A percentile compares a stretch with the other conserved stretches of the same genome.
These are phyloP conservation scores for Dendryphion nanum DNA, from an alignment of 2,329 filamentous ascomycete genomes.

Conservation along the genomic window DNA sequence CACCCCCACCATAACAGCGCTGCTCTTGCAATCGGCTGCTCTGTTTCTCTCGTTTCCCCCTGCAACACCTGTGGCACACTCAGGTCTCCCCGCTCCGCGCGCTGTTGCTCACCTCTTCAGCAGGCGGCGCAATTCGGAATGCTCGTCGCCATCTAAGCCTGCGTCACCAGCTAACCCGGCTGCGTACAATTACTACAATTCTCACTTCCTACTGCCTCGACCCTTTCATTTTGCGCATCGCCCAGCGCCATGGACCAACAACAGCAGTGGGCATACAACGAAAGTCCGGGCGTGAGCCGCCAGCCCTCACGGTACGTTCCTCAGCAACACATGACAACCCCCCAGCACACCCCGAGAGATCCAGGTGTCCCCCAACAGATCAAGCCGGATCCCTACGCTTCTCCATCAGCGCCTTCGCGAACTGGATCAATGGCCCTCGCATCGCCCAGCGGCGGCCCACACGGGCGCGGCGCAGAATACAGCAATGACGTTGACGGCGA, in stretches of 20 bases:
- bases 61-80: background rate
- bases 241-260: slow-evolving; percentile 27
- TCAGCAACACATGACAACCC: slow-evolving; percentile 32
- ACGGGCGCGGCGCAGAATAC: slow-evolving; percentile 34
- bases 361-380: slow-evolving; percentile 27
- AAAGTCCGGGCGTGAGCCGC: slow-evolving; percentile 31
- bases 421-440: slow-evolving; percentile 37
- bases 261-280: slow-evolving; percentile 41
- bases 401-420: slow-evolving; percentile 35
- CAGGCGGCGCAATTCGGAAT: slow-evolving; percentile 32
- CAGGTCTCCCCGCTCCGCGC: too few relatives aligned
- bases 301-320: slow-evolving; percentile 39
- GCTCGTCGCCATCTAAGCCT: slow-evolving; percentile 27
- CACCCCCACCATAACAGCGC: too few relatives aligned
- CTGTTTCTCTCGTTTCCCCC: slow-evolving; percentile 2
- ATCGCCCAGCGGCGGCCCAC: slow-evolving; percentile 31
- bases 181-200: slow-evolving; percentile 19
- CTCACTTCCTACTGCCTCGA: slow-evolving; percentile 3
- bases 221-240: slow-evolving; percentile 7
- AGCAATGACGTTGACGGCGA: slow-evolving; percentile 46
- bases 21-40: too few relatives aligned
- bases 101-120: slow-evolving; percentile 7
- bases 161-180: slow-evolving; percentile 37
- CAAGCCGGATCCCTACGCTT: slow-evolving; percentile 37
- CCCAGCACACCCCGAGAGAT: slow-evolving; percentile 13